Conservation (phyloP, 495 filamentous ascomycete species). For the Bathelium albidoporum region DNA sequence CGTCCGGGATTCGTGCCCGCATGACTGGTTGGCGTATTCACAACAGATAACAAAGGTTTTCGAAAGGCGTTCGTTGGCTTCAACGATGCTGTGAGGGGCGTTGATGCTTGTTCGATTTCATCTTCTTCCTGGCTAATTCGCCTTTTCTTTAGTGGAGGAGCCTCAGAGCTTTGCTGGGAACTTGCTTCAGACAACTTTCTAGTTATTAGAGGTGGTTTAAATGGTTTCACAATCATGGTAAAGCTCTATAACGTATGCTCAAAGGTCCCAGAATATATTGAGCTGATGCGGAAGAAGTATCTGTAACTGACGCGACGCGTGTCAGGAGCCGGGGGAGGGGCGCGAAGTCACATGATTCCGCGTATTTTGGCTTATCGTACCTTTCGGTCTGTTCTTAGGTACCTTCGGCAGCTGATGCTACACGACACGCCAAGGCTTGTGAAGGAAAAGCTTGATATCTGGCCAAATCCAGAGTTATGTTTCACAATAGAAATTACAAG, state of each 20-base stretch:
- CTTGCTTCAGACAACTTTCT: not conserved
- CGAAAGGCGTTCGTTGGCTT: not conserved
- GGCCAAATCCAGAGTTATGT: too few relatives aligned
- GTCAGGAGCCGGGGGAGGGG: not conserved
- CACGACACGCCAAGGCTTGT: not conserved
- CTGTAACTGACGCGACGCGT: not conserved
- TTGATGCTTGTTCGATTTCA: constrained; percentile 1
- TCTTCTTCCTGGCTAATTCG: constrained; percentile 21
- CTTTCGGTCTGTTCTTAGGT: too few relatives aligned
- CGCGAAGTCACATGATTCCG: not conserved
- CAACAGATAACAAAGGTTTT: not conserved
- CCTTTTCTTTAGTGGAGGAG: constrained; percentile 28
- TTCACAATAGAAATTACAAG: too few relatives aligned
- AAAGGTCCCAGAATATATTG: not conserved
- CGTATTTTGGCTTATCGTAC: too few relatives aligned
- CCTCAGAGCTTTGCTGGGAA: not conserved
- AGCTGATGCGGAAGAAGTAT: not conserved
- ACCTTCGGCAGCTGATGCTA: too few relatives aligned
- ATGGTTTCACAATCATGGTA: constrained; percentile 14
- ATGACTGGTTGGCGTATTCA: not conserved
- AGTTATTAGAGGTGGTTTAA: constrained; percentile 16
- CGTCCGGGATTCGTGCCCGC: constrained; percentile 7
- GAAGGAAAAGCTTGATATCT: too few relatives aligned
- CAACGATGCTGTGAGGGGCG: not conserved
- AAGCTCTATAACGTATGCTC: not conserved